Evolutionary conservation across 2,329 filamentous ascomycete species (phyloP).

Genomic region (Phaeosphaeria sp.): DNA sequence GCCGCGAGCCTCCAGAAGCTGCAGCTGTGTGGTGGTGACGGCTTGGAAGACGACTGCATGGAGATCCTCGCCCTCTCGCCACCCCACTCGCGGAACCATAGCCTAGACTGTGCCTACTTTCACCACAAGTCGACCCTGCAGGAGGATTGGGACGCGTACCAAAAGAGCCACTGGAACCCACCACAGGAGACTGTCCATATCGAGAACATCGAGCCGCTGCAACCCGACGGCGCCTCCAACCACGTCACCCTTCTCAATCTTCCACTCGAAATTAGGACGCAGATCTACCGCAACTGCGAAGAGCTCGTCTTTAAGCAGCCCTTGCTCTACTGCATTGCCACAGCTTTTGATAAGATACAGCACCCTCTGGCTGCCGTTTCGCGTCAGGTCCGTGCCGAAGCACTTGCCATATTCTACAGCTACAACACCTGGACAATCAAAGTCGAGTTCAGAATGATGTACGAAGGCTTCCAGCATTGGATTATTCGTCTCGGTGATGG

Average conservation of each 20-base stretch:
- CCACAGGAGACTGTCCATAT: slow-evolving; percentile 18
- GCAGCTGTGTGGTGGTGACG: slow-evolving; percentile 19
- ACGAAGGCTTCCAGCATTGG: slow-evolving; percentile 49
- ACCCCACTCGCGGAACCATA: slow-evolving; percentile 27
- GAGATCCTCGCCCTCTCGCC: slow-evolving; percentile 40
- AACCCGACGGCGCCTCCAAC: slow-evolving; percentile 7
- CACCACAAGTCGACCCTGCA: slow-evolving; percentile 22
- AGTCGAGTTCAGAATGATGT: slow-evolving; percentile 49
- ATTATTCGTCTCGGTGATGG: slow-evolving; percentile 44
- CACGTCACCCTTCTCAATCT: slow-evolving; percentile 43
- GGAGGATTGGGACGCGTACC: slow-evolving; percentile 27
- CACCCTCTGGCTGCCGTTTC: slow-evolving; percentile 47
- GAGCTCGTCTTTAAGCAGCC: slow-evolving; percentile 44
- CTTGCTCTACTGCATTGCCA: slow-evolving; percentile 51
- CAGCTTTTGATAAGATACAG: slow-evolving; percentile 44
- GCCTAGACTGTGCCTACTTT: slow-evolving; percentile 21
- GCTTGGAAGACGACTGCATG: slow-evolving; percentile 31
- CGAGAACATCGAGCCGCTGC: slow-evolving; percentile 7
- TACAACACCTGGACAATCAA: slow-evolving; percentile 50
- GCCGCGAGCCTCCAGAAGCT: slow-evolving; percentile 24
- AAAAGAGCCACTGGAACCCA: slow-evolving; percentile 12
- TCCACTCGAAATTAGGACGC: slow-evolving; percentile 45
- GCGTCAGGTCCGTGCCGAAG: slow-evolving; percentile 43
- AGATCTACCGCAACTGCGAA: slow-evolving; percentile 47
- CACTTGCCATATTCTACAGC: slow-evolving; percentile 49